These are phyloP conservation scores for Penicillium brevicompactum DNA, from an alignment of 2,329 filamentous ascomycete genomes.

Conservation along the genomic window DNA sequence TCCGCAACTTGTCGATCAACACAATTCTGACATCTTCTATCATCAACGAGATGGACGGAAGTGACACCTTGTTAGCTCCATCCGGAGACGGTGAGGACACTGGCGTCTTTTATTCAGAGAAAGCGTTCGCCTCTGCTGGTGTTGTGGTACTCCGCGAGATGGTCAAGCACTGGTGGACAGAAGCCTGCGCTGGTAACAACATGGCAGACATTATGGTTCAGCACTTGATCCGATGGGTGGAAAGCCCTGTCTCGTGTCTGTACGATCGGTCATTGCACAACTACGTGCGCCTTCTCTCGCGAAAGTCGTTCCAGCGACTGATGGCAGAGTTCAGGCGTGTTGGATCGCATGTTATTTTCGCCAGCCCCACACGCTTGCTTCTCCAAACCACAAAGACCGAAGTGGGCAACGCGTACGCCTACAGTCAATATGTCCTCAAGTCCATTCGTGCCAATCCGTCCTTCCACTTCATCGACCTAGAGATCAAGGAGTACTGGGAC, in stretches of 20 bases:
- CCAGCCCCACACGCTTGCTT: constrained; percentile 82
- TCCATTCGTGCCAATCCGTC: constrained; percentile 93
- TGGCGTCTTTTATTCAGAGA: constrained; percentile 78
- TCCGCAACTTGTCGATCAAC: constrained; percentile 95
- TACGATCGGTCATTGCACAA: constrained; percentile 94
- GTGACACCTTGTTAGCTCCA: constrained; percentile 83
- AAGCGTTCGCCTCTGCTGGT: constrained; percentile 88
- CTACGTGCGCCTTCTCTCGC: constrained; percentile 98
- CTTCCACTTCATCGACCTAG: constrained; percentile 95
- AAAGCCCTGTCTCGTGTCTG: constrained; percentile 88
- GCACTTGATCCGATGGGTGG: constrained; percentile 95
- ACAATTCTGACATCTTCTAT: constrained; percentile 95
- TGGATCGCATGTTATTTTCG: constrained; percentile 94
- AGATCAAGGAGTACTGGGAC: constrained; percentile 99
- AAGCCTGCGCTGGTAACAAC: constrained; percentile 83
- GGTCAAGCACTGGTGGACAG: constrained; percentile 98
- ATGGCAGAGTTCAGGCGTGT: constrained; percentile 96
- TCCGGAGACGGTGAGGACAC: constrained; percentile 67
- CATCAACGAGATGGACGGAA: constrained; percentile 93
- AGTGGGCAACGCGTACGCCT: constrained; percentile 94
- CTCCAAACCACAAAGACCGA: constrained; percentile 96
- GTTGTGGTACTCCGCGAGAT: constrained; percentile 92
- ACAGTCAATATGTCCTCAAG: constrained; percentile 96
- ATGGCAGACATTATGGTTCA: constrained; percentile 99
- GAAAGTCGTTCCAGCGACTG: constrained; percentile 93